Base-by-base conservation (phyloP, 495 filamentous ascomycete species). In the Trichoderma orchidacearum region DNA sequence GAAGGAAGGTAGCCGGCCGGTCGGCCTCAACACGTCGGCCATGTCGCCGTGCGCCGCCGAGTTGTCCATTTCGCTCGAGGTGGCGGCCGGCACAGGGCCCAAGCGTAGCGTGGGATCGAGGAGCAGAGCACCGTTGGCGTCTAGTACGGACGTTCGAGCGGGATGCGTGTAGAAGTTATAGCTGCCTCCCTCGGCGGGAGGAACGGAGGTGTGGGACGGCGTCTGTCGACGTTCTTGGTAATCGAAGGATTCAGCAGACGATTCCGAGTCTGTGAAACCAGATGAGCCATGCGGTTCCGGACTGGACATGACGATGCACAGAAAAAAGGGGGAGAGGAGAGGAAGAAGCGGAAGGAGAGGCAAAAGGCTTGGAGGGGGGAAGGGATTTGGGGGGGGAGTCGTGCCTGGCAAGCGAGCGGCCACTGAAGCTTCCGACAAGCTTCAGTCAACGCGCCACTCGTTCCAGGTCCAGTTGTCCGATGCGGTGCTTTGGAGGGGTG, bases 161-260 rank as follows among this genome's bases (percentile, higher is more conserved):
- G 41, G 41, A 27, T 48, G 41, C 41, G 41, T 48, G 15, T 48
- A 48, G 18, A 48, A 48, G 41, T 48, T 48, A 23, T 48, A 48
- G 21, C 41, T 23, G 18, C 41, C 41, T 27, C 41, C 75, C 63
- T 83, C 72, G 55, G 87, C 87, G 30, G 89, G 85, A 53, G 86
- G 80, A 52, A 90, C 86, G 54, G 89, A 89, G 51, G 90, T 88
- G 75, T 95, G 41, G 21, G 41, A 12, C 12, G 41, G 6, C 21
- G 41, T 48, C 7, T 48, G 27, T 48, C 27, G 41, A 48, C 21
- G 36, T 21, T 48, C 12, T 48, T 48, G 41, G 9, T 25, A 48
- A 11, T 48, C 41, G 41, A 27, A 23, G 41, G 41, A 48, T 52
- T 63, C 64, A 60, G 61, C 61, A 58, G 62, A 66, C 15, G 64